phyloP scores from a whole-genome alignment of 78 protist species.

The Dictyostelium firmibasis region DNA sequence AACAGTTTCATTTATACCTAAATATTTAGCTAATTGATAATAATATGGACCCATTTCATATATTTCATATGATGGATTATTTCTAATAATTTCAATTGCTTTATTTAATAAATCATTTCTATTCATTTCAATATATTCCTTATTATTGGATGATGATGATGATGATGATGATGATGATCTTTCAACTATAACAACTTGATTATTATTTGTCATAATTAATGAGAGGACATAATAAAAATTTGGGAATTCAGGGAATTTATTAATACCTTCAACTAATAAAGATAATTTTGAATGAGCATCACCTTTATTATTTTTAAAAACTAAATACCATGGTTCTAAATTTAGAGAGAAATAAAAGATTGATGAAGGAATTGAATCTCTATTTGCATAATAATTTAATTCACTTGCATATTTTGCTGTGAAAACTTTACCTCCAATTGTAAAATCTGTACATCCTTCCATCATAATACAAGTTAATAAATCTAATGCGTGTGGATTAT shows the following conservation, averaged over 20 bases:
- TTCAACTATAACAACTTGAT: not conserved
- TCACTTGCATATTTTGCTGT: not conserved
- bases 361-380: not conserved
- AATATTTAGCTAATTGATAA: not conserved
- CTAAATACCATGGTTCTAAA: not conserved
- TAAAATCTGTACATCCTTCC: not conserved
- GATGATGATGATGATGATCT: too few species aligned
- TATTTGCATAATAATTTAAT: too few species aligned
- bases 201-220: too few species aligned
- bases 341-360: not conserved
- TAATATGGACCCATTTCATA: not conserved
- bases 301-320: not conserved
- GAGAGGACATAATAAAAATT: not conserved
- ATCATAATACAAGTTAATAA: not conserved
- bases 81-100: not conserved
- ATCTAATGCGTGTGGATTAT: not conserved
- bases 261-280: not conserved
- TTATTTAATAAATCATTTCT: not conserved
- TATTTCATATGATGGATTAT: too few species aligned
- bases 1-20: not conserved
- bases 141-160: too few species aligned
- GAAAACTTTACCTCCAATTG: not conserved
- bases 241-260: not conserved
- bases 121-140: not conserved
- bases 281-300: not conserved